Percentiles rank a stretch among this genome's conserved stretches.
Conservation (phyloP, 116 monocot species). For the Phalaenopsis hybrid region DNA sequence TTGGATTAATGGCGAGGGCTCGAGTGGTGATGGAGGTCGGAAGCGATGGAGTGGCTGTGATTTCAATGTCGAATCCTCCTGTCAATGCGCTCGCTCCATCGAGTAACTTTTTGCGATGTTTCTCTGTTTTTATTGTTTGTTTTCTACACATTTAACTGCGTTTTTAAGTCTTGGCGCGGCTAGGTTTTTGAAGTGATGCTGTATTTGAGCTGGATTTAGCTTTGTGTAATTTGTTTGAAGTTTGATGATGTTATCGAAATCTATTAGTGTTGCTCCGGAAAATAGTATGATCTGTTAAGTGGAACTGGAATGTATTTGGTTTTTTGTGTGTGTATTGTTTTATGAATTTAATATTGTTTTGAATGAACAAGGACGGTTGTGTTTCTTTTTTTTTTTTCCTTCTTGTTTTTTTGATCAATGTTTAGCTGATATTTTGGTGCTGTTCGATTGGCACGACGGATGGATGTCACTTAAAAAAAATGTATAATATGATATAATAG, state of each 20-base stretch:
- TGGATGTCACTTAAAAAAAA: not conserved
- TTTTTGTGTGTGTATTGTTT: not conserved
- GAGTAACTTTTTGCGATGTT: constrained; percentile 22
- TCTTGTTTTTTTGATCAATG: not conserved
- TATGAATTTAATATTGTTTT: not conserved
- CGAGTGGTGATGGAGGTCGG: constrained; percentile 67
- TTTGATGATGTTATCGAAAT: not conserved
- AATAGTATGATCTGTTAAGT: not conserved
- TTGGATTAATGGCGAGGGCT: constrained; percentile 31
- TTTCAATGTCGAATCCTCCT: constrained; percentile 75
- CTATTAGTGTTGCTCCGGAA: not conserved
- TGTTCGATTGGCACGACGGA: not conserved
- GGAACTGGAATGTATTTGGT: not conserved
- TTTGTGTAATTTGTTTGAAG: not conserved
- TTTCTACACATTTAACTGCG: not conserved
- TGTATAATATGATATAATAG: not conserved
- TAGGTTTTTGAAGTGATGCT: not conserved
- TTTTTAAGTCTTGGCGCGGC: not conserved
- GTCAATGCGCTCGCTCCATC: constrained; percentile 73
- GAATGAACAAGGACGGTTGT: not conserved
- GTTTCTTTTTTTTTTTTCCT: not conserved
- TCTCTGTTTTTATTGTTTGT: not conserved
- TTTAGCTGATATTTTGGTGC: not conserved
- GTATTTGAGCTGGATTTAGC: not conserved
- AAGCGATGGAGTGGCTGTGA: constrained; percentile 68